phyloP scores from a whole-genome alignment of 2,329 filamentous ascomycete genomes.

The Aspergillus neoniger region DNA sequence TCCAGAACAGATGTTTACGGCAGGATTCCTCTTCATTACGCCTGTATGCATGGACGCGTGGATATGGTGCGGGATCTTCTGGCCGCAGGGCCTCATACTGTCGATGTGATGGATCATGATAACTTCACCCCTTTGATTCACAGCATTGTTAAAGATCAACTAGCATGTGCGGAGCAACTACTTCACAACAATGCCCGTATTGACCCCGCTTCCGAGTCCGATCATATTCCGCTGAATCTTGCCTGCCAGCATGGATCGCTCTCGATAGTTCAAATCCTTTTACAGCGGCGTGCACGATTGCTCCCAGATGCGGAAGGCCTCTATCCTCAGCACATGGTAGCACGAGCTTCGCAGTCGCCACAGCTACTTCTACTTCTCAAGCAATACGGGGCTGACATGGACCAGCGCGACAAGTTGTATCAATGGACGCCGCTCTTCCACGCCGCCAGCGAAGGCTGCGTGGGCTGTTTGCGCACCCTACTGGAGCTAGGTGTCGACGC shows the following conservation, averaged over 20 bases:
- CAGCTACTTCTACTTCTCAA: conserved; percentile 78
- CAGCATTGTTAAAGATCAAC: conserved; percentile 83
- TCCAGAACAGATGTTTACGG: conserved; percentile 89
- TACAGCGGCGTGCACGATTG: conserved; percentile 77
- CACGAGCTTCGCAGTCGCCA: conserved; percentile 80
- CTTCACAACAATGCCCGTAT: conserved; percentile 78
- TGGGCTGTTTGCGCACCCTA: conserved; percentile 79
- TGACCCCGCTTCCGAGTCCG: conserved; percentile 79
- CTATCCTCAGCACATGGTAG: conserved; percentile 95
- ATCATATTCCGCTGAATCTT: conserved; percentile 91
- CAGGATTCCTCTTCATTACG: conserved; percentile 89
- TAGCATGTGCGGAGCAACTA: conserved; percentile 76
- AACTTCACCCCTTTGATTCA: conserved; percentile 97
- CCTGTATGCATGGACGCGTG: conserved; percentile 88
- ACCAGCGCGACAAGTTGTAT: conserved; percentile 93
- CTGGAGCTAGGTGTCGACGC: conserved; percentile 77
- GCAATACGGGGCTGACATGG: conserved; percentile 81
- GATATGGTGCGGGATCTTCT: conserved; percentile 79
- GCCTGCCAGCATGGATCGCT: conserved; percentile 91
- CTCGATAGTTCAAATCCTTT: conserved; percentile 78
- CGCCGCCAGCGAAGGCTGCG: conserved; percentile 92
- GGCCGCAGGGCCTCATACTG: conserved; percentile 68
- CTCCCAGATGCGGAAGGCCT: conserved; percentile 94
- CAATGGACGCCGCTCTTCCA: conserved; percentile 97
- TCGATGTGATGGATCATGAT: conserved; percentile 90